These are phyloP conservation scores for Mortierella sp. DNA, from an alignment of 371 early-diverging fungal species.

Conservation along the genomic window DNA sequence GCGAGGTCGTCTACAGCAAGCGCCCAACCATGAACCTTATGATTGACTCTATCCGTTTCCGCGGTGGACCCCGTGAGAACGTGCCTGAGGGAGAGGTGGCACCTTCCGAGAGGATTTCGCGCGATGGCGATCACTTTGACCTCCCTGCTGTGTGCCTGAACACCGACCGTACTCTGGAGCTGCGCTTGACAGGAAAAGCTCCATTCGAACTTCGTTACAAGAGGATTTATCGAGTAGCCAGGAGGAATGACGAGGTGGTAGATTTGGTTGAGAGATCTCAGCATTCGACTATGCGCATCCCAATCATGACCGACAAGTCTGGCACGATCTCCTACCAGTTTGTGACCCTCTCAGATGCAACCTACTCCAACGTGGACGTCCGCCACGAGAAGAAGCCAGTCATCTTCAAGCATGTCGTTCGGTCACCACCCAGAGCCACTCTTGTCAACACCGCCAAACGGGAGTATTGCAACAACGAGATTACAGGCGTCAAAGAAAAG, in stretches of 20 bases:
- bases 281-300: slow-evolving; percentile 50
- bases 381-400: slow-evolving; percentile 32
- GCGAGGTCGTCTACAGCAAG: slow-evolving; percentile 45
- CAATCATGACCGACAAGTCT: slow-evolving; percentile 32
- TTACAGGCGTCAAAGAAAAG: slow-evolving; percentile 38
- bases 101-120: slow-evolving; percentile 37
- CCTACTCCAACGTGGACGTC: slow-evolving; percentile 35
- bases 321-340: slow-evolving; percentile 33
- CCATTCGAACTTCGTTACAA: slow-evolving; percentile 42
- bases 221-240: slow-evolving; percentile 22
- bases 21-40: slow-evolving; percentile 46
- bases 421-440: slow-evolving; percentile 32
- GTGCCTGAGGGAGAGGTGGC: slow-evolving; percentile 49
- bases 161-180: slow-evolving; percentile 38
- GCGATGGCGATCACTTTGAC: slow-evolving; percentile 31
- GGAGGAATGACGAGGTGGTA: slow-evolving; percentile 17
- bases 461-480: slow-evolving; percentile 46
- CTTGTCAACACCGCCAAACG: slow-evolving; percentile 40
- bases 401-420: slow-evolving; percentile 40
- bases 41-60: slow-evolving; percentile 56
- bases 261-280: slow-evolving; percentile 18
- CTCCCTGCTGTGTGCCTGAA: slow-evolving; percentile 46
- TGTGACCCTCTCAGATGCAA: slow-evolving; percentile 37
- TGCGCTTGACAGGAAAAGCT: slow-evolving; percentile 46
- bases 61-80: slow-evolving; percentile 45